Evolutionary conservation across 371 early-diverging fungal genomes (phyloP).

Genomic region (Gilbertella persicaria): DNA sequence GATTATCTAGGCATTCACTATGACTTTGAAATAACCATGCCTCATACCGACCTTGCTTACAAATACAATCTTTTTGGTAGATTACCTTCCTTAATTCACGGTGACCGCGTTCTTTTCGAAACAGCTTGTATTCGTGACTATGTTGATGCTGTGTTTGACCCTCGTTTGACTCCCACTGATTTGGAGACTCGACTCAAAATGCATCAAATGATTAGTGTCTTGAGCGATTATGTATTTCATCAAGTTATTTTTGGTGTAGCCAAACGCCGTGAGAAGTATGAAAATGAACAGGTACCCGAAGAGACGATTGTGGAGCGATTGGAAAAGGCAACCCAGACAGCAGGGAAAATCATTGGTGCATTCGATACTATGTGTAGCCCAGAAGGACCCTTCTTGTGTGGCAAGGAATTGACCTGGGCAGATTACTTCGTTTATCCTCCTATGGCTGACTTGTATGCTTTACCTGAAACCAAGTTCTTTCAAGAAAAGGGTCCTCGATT

Average conservation of each 20-base stretch:
- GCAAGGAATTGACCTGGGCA: constrained; percentile 38
- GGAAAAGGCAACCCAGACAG: constrained; percentile 9
- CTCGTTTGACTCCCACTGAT: constrained; percentile 22
- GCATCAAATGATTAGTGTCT: constrained; percentile 28
- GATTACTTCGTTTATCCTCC: constrained; percentile 40
- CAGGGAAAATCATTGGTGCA: constrained; percentile 8
- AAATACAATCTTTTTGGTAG: constrained; percentile 44
- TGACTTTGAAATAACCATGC: constrained; percentile 16
- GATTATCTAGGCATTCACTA: constrained; percentile 21
- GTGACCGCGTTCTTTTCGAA: constrained; percentile 24
- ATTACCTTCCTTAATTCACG: constrained; percentile 31
- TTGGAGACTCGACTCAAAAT: constrained; percentile 21
- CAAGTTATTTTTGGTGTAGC: constrained; percentile 27
- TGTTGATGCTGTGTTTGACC: constrained; percentile 19
- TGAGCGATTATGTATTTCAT: constrained; percentile 36
- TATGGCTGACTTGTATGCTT: constrained; percentile 32
- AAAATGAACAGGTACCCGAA: constrained; percentile 21
- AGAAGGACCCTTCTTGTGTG: constrained; percentile 24
- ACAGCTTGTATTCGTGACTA: constrained; percentile 32
- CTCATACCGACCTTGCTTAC: constrained; percentile 27
- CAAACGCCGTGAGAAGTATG: constrained; percentile 26
- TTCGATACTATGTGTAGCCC: constrained; percentile 10
- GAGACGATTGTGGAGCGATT: constrained; percentile 18
- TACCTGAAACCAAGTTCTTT: constrained; percentile 24
- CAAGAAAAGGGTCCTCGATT: constrained; percentile 26